Conservation (phyloP, 2,329 filamentous ascomycete species). For the Sclerotinia glacialis region DNA sequence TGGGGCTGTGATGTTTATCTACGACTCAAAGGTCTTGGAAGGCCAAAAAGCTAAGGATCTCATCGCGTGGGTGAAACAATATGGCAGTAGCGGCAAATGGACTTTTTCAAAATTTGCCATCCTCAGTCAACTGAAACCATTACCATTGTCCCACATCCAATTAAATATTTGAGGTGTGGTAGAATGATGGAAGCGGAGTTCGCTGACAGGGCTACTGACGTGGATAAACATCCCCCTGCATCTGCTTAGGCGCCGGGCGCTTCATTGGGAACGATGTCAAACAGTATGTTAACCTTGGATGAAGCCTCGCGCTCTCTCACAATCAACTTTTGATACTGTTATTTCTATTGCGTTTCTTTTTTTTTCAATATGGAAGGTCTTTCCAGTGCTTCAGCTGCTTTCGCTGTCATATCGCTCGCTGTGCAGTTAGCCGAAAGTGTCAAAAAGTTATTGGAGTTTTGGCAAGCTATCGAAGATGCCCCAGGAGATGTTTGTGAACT, state of each 20-base stretch:
- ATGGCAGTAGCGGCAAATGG: not conserved
- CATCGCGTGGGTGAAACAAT: not conserved
- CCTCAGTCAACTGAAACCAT: constrained; percentile 4
- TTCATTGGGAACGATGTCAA: not conserved
- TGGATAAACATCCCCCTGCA: not conserved
- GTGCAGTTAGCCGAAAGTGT: constrained; percentile 4
- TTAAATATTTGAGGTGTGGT: constrained; percentile 12
- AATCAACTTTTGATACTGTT: not conserved
- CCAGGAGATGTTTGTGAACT: not conserved
- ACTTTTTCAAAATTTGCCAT: constrained; percentile 4
- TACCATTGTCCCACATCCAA: not conserved
- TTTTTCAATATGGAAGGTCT: constrained; percentile 2
- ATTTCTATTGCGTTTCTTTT: not conserved
- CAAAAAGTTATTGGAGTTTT: not conserved
- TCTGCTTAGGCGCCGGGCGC: not conserved
- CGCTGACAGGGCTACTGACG: not conserved
- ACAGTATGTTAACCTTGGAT: not conserved
- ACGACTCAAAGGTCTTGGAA: constrained; percentile 45
- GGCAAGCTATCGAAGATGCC: not conserved
- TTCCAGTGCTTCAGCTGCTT: constrained; percentile 13
- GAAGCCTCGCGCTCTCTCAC: not conserved
- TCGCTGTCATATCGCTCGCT: constrained; percentile 8
- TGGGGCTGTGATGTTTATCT: constrained; percentile 76
- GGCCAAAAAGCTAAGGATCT: constrained; percentile 26
- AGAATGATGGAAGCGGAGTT: not conserved